A percentile compares a stretch with the other conserved stretches of the same genome.
Conservation (phyloP, 345 rosid species). For the Excoecaria agallocha region DNA sequence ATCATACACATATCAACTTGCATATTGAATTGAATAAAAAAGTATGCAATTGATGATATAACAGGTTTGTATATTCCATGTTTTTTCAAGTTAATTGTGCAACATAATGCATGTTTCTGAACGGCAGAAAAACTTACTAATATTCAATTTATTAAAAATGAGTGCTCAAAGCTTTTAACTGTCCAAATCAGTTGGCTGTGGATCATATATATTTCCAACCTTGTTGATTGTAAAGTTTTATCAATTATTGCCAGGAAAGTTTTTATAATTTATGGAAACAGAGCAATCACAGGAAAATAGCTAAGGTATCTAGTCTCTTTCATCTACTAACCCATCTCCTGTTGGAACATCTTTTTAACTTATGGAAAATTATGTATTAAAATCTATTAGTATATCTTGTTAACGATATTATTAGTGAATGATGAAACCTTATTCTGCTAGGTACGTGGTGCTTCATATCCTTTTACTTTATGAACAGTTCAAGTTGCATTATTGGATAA, state of each 20-base stretch:
- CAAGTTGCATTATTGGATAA: not conserved
- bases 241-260: not conserved
- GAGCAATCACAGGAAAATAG: not conserved
- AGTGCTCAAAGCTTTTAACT: too few species aligned
- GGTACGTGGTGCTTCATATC: not conserved
- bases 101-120: not conserved
- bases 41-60: not conserved
- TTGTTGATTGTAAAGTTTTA: not conserved
- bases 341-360: not conserved
- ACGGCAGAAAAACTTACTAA: not conserved
- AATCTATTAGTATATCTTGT: not conserved
- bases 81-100: not conserved
- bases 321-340: not conserved
- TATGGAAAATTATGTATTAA: not conserved
- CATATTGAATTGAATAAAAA: not conserved
- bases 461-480: not conserved
- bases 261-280: not conserved
- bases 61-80: too few species aligned
- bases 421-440: not conserved
- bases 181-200: not conserved
- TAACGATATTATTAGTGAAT: not conserved
- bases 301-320: not conserved
- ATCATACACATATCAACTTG: not conserved
- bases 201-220: not conserved
- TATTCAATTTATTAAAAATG: not conserved